These are phyloP conservation scores for Aspergillus fijiensis DNA, from an alignment of 2,329 filamentous ascomycete genomes.

Conservation along the genomic window DNA sequence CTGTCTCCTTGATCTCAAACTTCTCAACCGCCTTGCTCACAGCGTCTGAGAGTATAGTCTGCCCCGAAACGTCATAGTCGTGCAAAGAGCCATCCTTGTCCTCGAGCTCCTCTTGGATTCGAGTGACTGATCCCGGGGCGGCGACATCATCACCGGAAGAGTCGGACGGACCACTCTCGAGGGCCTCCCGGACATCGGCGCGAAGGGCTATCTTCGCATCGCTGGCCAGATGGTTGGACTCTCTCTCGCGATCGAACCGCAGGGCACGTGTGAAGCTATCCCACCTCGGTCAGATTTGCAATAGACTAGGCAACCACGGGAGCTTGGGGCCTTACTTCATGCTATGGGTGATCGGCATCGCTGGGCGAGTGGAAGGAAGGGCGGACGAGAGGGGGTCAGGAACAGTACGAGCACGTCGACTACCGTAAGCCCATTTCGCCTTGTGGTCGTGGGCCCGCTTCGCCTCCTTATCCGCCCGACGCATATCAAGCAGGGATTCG, in stretches of 20 bases:
- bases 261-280: conserved; percentile 10
- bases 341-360: conserved; percentile 16
- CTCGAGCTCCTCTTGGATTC: conserved; percentile 44
- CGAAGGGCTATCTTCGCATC: conserved; percentile 28
- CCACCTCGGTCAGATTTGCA: neutral
- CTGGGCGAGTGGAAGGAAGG: conserved; percentile 20
- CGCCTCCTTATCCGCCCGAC: conserved; percentile 53
- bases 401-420: conserved; percentile 19
- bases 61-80: conserved; percentile 56
- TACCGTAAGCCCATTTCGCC: conserved; percentile 42
- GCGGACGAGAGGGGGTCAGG: neutral
- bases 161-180: conserved; percentile 29
- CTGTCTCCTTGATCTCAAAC: conserved; percentile 60
- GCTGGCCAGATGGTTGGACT: conserved; percentile 19
- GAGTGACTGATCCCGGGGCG: conserved; percentile 47
- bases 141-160: conserved; percentile 33
- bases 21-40: conserved; percentile 59
- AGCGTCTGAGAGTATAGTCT: conserved; percentile 58
- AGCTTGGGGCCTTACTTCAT: conserved; percentile 17
- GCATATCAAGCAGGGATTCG: conserved; percentile 52
- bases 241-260: conserved; percentile 14
- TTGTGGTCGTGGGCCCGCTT: conserved; percentile 42
- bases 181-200: conserved; percentile 35
- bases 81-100: conserved; percentile 52
- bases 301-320: neutral